These are phyloP conservation scores for Rhizophora mangle DNA, from an alignment of 345 rosid genomes.

Conservation along the genomic window DNA sequence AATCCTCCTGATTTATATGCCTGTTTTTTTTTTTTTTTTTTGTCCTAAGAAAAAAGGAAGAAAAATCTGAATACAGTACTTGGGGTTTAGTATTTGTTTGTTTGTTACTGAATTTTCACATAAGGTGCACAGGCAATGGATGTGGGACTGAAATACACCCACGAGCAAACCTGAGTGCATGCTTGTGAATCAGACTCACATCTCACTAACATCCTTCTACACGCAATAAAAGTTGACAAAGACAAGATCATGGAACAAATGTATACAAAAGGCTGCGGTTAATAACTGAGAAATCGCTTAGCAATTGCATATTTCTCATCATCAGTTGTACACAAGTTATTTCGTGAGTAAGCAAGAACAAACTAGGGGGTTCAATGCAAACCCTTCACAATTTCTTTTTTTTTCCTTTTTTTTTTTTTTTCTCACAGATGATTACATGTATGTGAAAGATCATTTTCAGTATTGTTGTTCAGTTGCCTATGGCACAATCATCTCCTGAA, in stretches of 20 bases:
- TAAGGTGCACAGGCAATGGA: no score
- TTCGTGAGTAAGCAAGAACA: slow-evolving; percentile 11
- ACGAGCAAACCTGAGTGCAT: neutral
- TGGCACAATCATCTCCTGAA: slow-evolving; percentile 34
- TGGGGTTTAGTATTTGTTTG: no score
- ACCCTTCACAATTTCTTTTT: slow-evolving; percentile 12
- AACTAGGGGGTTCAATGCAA: slow-evolving; percentile 10
- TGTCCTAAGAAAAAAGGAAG: no score
- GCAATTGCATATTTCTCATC: slow-evolving; percentile 17
- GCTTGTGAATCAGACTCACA: neutral
- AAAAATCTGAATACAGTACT: no score
- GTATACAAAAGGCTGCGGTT: neutral
- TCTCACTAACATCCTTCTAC: neutral
- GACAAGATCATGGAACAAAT: neutral
- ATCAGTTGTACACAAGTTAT: slow-evolving; percentile 8
- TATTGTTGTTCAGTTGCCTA: slow-evolving; percentile 24
- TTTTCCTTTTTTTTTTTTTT: slow-evolving; percentile 7
- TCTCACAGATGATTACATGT: slow-evolving; percentile 14
- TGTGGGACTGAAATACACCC: neutral
- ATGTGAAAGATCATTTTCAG: slow-evolving; percentile 3
- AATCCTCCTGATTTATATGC: no score
- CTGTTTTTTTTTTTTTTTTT: neutral
- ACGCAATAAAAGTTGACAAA: neutral
- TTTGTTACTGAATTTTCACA: no score
- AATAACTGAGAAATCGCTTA: slow-evolving; percentile 9